phyloP scores from a whole-genome alignment of 2,329 filamentous ascomycete genomes.

The Colletotrichum spaethianum region DNA sequence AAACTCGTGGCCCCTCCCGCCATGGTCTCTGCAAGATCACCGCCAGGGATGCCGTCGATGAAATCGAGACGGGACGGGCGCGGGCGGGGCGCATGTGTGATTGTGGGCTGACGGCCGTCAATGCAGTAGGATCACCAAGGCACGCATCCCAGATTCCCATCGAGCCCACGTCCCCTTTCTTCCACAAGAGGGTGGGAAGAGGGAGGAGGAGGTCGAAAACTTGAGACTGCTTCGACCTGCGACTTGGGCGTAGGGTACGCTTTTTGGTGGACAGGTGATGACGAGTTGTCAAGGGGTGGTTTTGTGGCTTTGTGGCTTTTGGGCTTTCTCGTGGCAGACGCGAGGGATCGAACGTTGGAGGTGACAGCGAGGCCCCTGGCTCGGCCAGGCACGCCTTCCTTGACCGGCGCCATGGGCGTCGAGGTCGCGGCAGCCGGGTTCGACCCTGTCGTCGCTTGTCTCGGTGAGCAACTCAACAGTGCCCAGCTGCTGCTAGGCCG shows the following conservation, averaged over 20 bases:
- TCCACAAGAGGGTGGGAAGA: background rate
- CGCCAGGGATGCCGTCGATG: slow-evolving; percentile 33
- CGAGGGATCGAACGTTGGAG: background rate
- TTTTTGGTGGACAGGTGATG: background rate
- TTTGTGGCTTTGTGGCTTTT: slow-evolving; percentile 1
- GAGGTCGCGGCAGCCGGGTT: slow-evolving; percentile 12
- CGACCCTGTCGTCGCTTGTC: slow-evolving; percentile 13
- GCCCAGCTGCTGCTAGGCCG: background rate
- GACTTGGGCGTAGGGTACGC: too few relatives aligned
- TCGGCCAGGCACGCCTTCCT: slow-evolving; percentile 21
- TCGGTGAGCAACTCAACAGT: background rate
- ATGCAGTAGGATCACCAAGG: slow-evolving; percentile 12
- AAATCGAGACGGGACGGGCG: slow-evolving; percentile 16
- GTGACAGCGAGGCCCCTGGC: slow-evolving; percentile 34
- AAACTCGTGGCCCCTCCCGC: too few relatives aligned
- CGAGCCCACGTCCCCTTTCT: background rate
- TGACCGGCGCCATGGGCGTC: slow-evolving; percentile 24
- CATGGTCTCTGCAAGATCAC: slow-evolving; percentile 10
- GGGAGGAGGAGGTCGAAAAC: too few relatives aligned
- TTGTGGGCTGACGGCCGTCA: slow-evolving; percentile 33
- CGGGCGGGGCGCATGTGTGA: background rate
- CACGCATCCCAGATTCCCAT: background rate
- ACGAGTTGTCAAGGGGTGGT: background rate
- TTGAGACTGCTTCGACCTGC: too few relatives aligned
- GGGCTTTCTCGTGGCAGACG: background rate